These are phyloP conservation scores for Glycine tomentella DNA, from an alignment of 306 rosid genomes.

Conservation along the genomic window DNA sequence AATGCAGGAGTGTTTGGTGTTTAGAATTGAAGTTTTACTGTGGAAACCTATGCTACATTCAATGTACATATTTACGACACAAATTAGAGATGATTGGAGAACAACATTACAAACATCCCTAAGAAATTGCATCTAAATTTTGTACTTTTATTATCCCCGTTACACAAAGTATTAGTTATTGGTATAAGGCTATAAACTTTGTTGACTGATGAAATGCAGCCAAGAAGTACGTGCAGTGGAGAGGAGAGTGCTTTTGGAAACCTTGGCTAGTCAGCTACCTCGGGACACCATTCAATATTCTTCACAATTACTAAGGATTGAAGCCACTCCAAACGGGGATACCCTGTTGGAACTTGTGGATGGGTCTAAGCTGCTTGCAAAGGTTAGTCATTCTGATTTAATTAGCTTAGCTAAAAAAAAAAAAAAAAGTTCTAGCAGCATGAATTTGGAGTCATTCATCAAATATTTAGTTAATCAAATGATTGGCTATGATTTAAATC, in stretches of 20 bases:
- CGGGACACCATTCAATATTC: slow-evolving; percentile 64
- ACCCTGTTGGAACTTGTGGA: slow-evolving; percentile 65
- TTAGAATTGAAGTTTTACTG: too few species aligned
- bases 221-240: slow-evolving; percentile 96
- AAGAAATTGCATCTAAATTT: too few species aligned
- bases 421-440: not conserved
- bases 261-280: slow-evolving; percentile 74
- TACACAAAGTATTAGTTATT: not conserved
- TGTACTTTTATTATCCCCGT: too few species aligned
- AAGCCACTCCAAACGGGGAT: slow-evolving; percentile 58
- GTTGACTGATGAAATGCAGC: slow-evolving; percentile 54
- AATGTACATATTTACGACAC: too few species aligned
- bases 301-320: slow-evolving; percentile 69
- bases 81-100: too few species aligned
- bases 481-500: slow-evolving; percentile 26
- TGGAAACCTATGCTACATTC: too few species aligned
- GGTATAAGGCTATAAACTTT: not conserved
- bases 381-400: slow-evolving; percentile 53
- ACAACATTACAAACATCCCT: too few species aligned
- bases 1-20: too few species aligned
- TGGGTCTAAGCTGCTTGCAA: slow-evolving; percentile 74
- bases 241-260: slow-evolving; percentile 82
- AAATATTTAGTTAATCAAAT: not conserved
- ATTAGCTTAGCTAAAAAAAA: not conserved
- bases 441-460: not conserved